phyloP scores from a whole-genome alignment of 2,329 filamentous ascomycete species.

The Arthroderma uncinatum region DNA sequence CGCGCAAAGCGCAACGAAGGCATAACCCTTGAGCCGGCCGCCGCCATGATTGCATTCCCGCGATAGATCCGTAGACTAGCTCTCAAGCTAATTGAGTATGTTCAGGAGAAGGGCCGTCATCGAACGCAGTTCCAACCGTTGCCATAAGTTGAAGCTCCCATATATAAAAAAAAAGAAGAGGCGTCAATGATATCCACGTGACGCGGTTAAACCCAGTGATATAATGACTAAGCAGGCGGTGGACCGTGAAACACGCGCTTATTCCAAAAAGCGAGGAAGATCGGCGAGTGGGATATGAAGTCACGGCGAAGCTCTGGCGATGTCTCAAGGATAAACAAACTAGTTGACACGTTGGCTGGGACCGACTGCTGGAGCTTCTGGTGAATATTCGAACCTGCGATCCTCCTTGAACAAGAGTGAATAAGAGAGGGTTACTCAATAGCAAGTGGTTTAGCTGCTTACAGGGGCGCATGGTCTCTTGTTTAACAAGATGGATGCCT shows the following conservation, averaged over 20 bases:
- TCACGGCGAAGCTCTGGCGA: not conserved
- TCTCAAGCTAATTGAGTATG: not conserved
- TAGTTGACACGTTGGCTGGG: not conserved
- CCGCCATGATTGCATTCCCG: slow-evolving; percentile 4
- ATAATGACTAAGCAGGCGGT: not conserved
- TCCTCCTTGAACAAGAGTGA: too few relatives aligned
- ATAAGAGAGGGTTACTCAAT: too few relatives aligned
- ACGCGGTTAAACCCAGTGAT: not conserved
- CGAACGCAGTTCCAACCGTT: not conserved
- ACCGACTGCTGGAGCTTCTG: too few relatives aligned
- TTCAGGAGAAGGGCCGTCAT: not conserved
- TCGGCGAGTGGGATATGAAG: slow-evolving; percentile 2
- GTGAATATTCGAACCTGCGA: too few relatives aligned
- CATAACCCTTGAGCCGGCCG: not conserved
- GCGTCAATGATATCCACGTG: not conserved
- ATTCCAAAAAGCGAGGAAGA: slow-evolving; percentile 1
- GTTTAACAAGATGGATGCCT: slow-evolving; percentile 58
- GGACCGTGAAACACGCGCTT: not conserved
- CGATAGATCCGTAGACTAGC: not conserved
- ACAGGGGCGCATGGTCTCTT: slow-evolving; percentile 6
- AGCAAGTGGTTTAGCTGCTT: too few relatives aligned
- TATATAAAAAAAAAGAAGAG: not conserved
- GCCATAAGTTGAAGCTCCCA: too few relatives aligned
- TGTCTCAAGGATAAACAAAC: slow-evolving; percentile 1
- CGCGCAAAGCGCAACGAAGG: slow-evolving; percentile 1